Base-by-base conservation (phyloP, 345 rosid species). In the Clarkia xantiana region DNA sequence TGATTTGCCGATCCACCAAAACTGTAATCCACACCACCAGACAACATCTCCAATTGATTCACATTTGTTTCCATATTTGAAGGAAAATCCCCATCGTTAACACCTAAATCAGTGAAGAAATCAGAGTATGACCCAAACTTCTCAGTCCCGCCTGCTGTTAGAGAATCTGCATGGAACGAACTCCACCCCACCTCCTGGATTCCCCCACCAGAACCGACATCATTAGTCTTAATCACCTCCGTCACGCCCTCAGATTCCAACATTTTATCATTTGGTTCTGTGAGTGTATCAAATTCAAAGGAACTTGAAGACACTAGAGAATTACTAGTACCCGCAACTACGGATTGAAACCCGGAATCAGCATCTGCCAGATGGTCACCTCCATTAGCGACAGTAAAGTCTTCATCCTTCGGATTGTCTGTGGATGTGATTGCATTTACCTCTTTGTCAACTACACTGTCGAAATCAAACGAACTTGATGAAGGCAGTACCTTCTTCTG, bases 121-220 rank as follows among this genome's bases (percentile, higher is more conserved):
- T 93, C 94, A 0, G 94, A 73, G 53, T 75, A 69, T 0, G 89
- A 76, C 40, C 86, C 88, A 65, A 80, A 76, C 12, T 73, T 94
- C 56, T 66, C 59, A 58, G 49, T 64, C 38, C 74, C 82, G 49
- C 68, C 73, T 9, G 60, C 74, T 0, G 25, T 23, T 10, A 52
- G 57, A 8, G 76, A 64, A 67, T 81, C 94, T 2, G 81, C 79
- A 67, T 66, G 65, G 66, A 93, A 80, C 0, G 95, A 82, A 58
- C 72, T 76, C 99, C 99, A 93, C 6, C 83, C 97, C 40, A 87
- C 71, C 75, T 82, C 82, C 76, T 77, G 84, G 67, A 77, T 76
- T 61, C 74, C 80, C 36, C 62, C 61, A 34, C 36, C 42, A 14
- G 82, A 57, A 61, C 67, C 94, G 59, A 38, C 42, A 39, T 54